These are phyloP conservation scores for Paramecium bursaria DNA, from an alignment of 73 alveolate genomes.

Conservation along the genomic window DNA sequence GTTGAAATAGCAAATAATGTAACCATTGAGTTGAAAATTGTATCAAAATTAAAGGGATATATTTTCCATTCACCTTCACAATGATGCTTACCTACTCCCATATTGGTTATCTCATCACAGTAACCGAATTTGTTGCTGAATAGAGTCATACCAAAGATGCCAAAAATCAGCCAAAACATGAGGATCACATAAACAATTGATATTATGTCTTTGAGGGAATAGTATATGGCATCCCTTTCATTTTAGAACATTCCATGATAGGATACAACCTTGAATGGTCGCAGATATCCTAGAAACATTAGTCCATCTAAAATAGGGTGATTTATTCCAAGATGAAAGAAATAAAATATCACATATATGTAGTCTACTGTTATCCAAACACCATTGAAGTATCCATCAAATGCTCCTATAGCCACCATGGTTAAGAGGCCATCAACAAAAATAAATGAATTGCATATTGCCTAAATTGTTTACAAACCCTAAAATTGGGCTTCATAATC, in stretches of 20 bases:
- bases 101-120: slow-evolving; percentile 32
- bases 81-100: slow-evolving; percentile 16
- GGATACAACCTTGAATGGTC: slow-evolving; percentile 49
- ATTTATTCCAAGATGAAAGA: not conserved
- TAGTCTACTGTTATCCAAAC: slow-evolving; percentile 38
- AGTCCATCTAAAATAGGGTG: slow-evolving; percentile 12
- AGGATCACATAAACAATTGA: slow-evolving; percentile 27
- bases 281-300: slow-evolving; percentile 21
- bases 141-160: slow-evolving; percentile 46
- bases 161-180: slow-evolving; percentile 51
- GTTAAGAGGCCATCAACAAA: slow-evolving; percentile 5
- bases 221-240: slow-evolving; percentile 43
- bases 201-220: slow-evolving; percentile 27
- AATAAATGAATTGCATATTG: slow-evolving; percentile 1
- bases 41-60: slow-evolving; percentile 37
- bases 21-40: slow-evolving; percentile 15
- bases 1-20: slow-evolving; percentile 33
- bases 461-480: not conserved
- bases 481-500: not conserved
- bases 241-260: slow-evolving; percentile 16
- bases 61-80: slow-evolving; percentile 54
- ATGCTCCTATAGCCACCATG: slow-evolving; percentile 20
- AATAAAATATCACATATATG: slow-evolving; percentile 8
- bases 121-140: slow-evolving; percentile 25
- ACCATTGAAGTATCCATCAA: slow-evolving; percentile 32